Conservation (phyloP, 2,329 filamentous ascomycete species). For the Alternaria incomplexa region DNA sequence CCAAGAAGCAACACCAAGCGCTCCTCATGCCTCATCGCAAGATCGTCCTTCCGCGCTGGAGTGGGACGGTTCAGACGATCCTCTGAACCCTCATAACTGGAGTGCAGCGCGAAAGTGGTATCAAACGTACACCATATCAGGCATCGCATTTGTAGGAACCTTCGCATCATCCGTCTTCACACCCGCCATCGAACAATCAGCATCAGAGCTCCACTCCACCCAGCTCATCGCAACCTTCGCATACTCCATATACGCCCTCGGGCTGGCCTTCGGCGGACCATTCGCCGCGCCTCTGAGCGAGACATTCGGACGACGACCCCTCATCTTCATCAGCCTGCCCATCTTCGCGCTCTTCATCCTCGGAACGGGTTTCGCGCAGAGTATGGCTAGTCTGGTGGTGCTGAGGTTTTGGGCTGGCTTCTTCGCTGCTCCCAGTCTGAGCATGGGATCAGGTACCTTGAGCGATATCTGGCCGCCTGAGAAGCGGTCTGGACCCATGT, state of each 20-base stretch:
- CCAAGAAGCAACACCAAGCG: not conserved
- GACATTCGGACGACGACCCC: slow-evolving; percentile 70
- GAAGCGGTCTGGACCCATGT: slow-evolving; percentile 36
- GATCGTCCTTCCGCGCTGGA: slow-evolving; percentile 9
- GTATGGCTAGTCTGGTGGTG: slow-evolving; percentile 72
- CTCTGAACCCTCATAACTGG: slow-evolving; percentile 23
- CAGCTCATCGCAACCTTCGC: slow-evolving; percentile 24
- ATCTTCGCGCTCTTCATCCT: slow-evolving; percentile 63
- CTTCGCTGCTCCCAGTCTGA: slow-evolving; percentile 39
- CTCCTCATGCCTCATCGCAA: not conserved
- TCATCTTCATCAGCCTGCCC: slow-evolving; percentile 71
- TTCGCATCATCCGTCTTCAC: slow-evolving; percentile 18
- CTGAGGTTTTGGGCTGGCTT: slow-evolving; percentile 61
- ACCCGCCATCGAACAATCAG: slow-evolving; percentile 12
- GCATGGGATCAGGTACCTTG: slow-evolving; percentile 48
- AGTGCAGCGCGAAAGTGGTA: slow-evolving; percentile 14
- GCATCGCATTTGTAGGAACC: slow-evolving; percentile 13
- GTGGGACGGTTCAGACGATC: slow-evolving; percentile 14
- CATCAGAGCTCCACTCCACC: slow-evolving; percentile 24
- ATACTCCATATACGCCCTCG: slow-evolving; percentile 31
- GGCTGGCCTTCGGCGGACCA: slow-evolving; percentile 72
- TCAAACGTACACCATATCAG: slow-evolving; percentile 16
- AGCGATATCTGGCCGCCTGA: slow-evolving; percentile 45
- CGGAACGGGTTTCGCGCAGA: slow-evolving; percentile 59
- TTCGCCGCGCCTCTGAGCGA: slow-evolving; percentile 78